Percentiles rank a stretch among this genome's conserved stretches.
These are phyloP conservation scores for Tricholoma furcatifolium DNA, from an alignment of 768 basidiomycete species.

Conservation along the genomic window DNA sequence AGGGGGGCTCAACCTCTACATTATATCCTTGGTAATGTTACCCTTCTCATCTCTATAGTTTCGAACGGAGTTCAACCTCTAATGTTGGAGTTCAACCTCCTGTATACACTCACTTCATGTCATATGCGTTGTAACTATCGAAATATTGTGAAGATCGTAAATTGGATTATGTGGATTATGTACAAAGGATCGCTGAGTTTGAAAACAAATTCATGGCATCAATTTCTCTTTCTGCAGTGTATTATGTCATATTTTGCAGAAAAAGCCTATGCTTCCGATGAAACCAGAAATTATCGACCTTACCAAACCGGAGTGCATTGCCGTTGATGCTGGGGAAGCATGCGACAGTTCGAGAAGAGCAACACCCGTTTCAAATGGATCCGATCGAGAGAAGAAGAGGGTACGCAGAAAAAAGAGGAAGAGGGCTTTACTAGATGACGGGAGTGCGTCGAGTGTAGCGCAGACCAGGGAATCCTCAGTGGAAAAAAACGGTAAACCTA, in stretches of 20 bases:
- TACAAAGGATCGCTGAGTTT: constrained; percentile 10
- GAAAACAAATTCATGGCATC: constrained; percentile 2
- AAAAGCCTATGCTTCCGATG: background rate
- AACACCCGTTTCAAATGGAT: background rate
- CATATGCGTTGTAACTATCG: background rate
- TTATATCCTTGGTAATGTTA: background rate
- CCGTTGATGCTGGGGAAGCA: constrained; percentile 1
- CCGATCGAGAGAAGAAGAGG: constrained; percentile 15
- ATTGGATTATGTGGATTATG: background rate
- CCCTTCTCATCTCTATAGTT: background rate
- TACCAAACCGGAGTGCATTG: constrained; percentile 15
- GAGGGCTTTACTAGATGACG: constrained; percentile 23
- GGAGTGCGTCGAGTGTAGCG: constrained; percentile 10
- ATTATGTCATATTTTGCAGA: background rate
- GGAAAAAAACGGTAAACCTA: constrained; percentile 17
- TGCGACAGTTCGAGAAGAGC: background rate
- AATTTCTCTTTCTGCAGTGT: background rate
- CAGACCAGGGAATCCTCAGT: constrained; percentile 21
- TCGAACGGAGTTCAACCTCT: constrained; percentile 7
- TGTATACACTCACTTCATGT: background rate
- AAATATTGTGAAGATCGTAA: background rate
- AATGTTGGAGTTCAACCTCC: constrained; percentile 8
- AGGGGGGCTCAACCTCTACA: constrained; percentile 14
- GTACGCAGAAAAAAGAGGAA: constrained; percentile 24
- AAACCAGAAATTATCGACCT: constrained; percentile 33